Base-by-base conservation (phyloP, 2,329 filamentous ascomycete genomes). In the Neofusicoccum umdonicola region DNA sequence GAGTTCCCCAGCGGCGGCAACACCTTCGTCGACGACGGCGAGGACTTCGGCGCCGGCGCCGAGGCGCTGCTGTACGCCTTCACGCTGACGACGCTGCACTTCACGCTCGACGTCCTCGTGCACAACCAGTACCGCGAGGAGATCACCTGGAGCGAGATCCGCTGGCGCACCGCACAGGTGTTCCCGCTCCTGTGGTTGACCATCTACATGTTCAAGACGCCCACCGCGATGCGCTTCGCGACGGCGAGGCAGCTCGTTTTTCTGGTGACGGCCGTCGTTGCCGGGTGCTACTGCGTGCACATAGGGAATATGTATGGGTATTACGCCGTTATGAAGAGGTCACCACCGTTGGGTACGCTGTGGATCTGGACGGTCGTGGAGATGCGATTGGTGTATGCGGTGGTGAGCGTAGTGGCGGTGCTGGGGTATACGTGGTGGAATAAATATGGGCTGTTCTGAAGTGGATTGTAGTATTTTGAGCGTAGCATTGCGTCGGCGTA, bases 311-410 rank as follows among this genome's bases (percentile, higher is more conserved):
- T 82, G 35, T 86, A 88, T 68, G 87, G 89, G 4, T 98, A 97
- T 72, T 87, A 96, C 70, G 90, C 90, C 6, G 88, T 96, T 19
- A 93, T 98, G 92, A 96, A 97, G 80, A 88, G 87, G 68, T 90
- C 93, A 0, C 95, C 95, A n/a, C 88, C 93, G 4, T 76, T 97
- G 13, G 95, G 92, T 0, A 94, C 91, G 45, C 77, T 98, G 17
- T 98, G 94, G 93, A 85, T 98, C 4, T 98, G 94, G 93, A 88
- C 90, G 37, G 89, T 98, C 22, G 84, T 98, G 52, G 95, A 99
- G 80, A 84, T 97, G 78, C 85, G 92, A 63, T 80, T 96, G 45
- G 72, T 82, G 0, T 88, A 85, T 71, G 91, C 90, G 0, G 79
- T 89, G 27, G 71, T 79, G n/a, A 86, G 83, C 50, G 76, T 85